Base-by-base conservation (phyloP, 805 yeast species). In the Yamadazyma philogaea region DNA sequence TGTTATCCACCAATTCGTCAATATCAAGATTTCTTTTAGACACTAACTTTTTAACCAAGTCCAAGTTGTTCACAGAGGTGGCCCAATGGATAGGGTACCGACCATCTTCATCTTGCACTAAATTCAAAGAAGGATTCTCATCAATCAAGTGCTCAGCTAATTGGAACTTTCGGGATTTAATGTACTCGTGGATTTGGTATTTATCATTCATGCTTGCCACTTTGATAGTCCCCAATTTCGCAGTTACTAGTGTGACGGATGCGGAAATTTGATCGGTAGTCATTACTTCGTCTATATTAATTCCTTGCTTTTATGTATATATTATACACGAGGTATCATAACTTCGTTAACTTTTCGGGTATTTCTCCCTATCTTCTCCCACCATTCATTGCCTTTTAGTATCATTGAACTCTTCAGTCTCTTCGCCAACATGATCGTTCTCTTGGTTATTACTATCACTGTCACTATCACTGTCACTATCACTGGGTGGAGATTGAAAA, bases 51-150 rank as follows among this genome's bases (percentile, higher is more conserved):
- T 52, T 42, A 3, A 55, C 42, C 49, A 68, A 68, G 20, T 77
- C 79, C 5, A 63, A 53, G 43, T 81, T 72, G 38, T 78, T 76
- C 51, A 72, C 72, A 1, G 95, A 78, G 20, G 82, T 78, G 1
- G 96, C 96, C 96, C 96, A 90, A 59, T 87, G 95, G 37, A 89
- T 64, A 2, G 96, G 84, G 2, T 85, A 80, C 49, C 97, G 73
- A 1, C 81, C 82, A 55, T 89, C 96, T 2, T 71, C 74, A 59
- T 90, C 97, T 46, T 60, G 69, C 12, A 54, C 39, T 2, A 73
- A 51, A 0, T 77, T 75, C 11, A 68, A 55, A 24, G 70, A 65
- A 6, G 87, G 83, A 36, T 75, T 60, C 17, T 72, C 66, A 8
- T 64, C 61, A 4, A 87, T 55, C 1, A 83, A 53, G 2, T 73